Evolutionary conservation across 805 yeast genomes (phyloP).

Genomic region (Deakozyma indianensis): DNA sequence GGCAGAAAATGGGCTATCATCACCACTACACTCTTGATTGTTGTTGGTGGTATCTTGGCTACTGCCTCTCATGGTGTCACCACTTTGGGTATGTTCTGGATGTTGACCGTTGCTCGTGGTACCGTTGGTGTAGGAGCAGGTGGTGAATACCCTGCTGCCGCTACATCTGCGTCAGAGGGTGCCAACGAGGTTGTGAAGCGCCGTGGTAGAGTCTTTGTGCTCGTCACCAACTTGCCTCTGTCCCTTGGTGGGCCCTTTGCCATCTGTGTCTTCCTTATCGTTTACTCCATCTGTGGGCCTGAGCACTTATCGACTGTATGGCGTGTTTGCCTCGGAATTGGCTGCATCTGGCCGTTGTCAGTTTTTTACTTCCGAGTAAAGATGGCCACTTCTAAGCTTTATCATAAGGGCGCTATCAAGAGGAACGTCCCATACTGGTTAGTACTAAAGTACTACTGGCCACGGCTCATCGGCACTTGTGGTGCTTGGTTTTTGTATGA

Average conservation of each 20-base stretch:
- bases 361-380: constrained; percentile 60
- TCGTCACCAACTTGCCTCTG: constrained; percentile 62
- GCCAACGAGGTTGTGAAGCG: constrained; percentile 45
- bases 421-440: constrained; percentile 40
- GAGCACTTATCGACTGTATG: constrained; percentile 36
- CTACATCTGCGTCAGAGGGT: constrained; percentile 57
- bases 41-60: constrained; percentile 50
- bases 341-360: constrained; percentile 60
- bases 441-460: constrained; percentile 55
- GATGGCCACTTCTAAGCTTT: constrained; percentile 53
- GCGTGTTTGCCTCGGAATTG: constrained; percentile 61
- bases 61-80: constrained; percentile 58
- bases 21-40: constrained; percentile 44
- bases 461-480: constrained; percentile 51
- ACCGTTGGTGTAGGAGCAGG: constrained; percentile 69
- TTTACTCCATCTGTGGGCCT: constrained; percentile 37
- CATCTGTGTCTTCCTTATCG: constrained; percentile 50
- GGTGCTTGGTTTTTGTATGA: constrained; percentile 72
- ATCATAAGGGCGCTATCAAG: constrained; percentile 49
- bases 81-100: constrained; percentile 54
- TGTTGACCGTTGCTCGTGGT: constrained; percentile 61
- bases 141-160: constrained; percentile 61
- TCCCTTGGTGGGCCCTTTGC: constrained; percentile 74
- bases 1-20: constrained; percentile 59
- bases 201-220: constrained; percentile 50